These are phyloP conservation scores for Cystobasidium pallidum DNA, from an alignment of 1,284 basidiomycete genomes.

Conservation along the genomic window DNA sequence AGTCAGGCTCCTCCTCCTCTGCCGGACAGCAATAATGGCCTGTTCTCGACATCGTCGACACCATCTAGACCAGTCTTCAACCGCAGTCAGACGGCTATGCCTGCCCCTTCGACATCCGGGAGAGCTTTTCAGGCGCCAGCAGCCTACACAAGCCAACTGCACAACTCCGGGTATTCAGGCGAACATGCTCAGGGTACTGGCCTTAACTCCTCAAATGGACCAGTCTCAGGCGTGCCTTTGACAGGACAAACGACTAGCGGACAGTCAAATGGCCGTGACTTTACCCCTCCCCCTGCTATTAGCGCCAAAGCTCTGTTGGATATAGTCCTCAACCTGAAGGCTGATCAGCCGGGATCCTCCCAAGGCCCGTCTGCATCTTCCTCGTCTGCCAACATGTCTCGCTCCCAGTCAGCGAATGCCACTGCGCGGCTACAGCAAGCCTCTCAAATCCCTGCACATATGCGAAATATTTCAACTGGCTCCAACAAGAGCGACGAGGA, in stretches of 20 bases:
- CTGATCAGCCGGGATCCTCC: conserved; percentile 9
- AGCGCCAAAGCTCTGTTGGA: conserved; percentile 34
- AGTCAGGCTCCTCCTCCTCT: conserved; percentile 23
- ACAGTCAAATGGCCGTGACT: conserved; percentile 7
- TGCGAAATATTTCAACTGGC: conserved; percentile 34
- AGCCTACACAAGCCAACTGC: conserved; percentile 14
- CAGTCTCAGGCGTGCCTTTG: background rate
- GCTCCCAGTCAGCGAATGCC: conserved; percentile 42
- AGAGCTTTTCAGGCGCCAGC: conserved; percentile 19
- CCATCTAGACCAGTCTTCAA: conserved; percentile 35
- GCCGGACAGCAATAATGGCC: conserved; percentile 12
- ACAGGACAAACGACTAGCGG: background rate
- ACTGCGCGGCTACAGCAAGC: conserved; percentile 36
- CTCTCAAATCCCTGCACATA: conserved; percentile 23
- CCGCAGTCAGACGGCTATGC: conserved; percentile 42
- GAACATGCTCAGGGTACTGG: conserved; percentile 1
- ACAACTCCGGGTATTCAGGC: background rate
- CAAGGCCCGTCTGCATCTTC: background rate
- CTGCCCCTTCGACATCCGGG: conserved; percentile 20
- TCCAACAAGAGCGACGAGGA: conserved; percentile 39
- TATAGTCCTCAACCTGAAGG: conserved; percentile 33
- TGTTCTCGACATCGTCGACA: background rate
- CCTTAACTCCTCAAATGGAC: conserved; percentile 9
- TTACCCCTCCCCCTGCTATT: conserved; percentile 34
- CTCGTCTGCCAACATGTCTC: conserved; percentile 28